phyloP scores from a whole-genome alignment of 2,329 filamentous ascomycete genomes.

The Xenosphaeropsis pyriputrescens region DNA sequence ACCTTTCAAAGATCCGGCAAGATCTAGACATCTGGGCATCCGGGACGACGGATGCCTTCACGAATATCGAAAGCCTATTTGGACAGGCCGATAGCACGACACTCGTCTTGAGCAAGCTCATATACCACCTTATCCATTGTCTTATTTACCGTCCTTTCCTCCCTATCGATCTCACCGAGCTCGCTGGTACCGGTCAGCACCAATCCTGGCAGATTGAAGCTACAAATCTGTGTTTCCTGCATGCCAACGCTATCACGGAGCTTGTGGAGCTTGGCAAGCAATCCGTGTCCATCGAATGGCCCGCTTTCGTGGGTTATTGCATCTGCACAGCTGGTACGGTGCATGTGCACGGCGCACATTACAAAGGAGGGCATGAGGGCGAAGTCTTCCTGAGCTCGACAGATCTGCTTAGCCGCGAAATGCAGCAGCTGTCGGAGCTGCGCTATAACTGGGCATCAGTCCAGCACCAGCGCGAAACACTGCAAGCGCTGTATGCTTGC shows the following conservation, averaged over 20 bases:
- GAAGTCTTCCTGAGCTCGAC: slow-evolving; percentile 42
- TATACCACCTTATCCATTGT: slow-evolving; percentile 79
- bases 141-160: slow-evolving; percentile 78
- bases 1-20: slow-evolving; percentile 71
- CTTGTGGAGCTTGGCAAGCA: slow-evolving; percentile 67
- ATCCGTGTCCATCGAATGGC: slow-evolving; percentile 66
- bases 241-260: slow-evolving; percentile 78
- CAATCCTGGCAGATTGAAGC: slow-evolving; percentile 90
- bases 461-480: slow-evolving; percentile 65
- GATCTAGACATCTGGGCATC: slow-evolving; percentile 77
- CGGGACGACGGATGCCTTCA: slow-evolving; percentile 66
- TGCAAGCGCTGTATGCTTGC: slow-evolving; percentile 65
- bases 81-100: slow-evolving; percentile 66
- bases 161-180: slow-evolving; percentile 68
- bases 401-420: slow-evolving; percentile 62
- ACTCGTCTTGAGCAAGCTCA: slow-evolving; percentile 68
- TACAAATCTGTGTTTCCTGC: slow-evolving; percentile 73
- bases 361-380: slow-evolving; percentile 29
- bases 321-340: slow-evolving; percentile 78
- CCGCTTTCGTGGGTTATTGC: slow-evolving; percentile 75
- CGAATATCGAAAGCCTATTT: slow-evolving; percentile 60
- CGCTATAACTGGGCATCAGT: slow-evolving; percentile 64
- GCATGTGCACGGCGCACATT: slow-evolving; percentile 75
- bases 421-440: slow-evolving; percentile 66
- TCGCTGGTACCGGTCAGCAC: slow-evolving; percentile 67